Conservation (phyloP, 768 basidiomycete genomes). For the Phanerochaete sordida region DNA sequence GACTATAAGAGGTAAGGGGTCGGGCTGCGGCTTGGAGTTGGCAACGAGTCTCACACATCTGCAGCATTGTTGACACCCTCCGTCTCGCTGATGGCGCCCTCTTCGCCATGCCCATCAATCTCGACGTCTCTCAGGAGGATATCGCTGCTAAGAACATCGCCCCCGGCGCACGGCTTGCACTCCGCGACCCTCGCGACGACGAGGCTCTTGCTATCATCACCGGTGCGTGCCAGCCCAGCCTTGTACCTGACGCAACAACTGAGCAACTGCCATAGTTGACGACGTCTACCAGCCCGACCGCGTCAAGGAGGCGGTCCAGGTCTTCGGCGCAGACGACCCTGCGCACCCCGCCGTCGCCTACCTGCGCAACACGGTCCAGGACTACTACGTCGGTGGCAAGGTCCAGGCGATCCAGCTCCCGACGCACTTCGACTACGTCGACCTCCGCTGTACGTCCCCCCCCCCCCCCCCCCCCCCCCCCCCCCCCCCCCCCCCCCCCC, state of each 20-base stretch:
- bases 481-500: too few species aligned
- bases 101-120: conserved; percentile 94
- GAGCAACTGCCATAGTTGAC: conserved; percentile 48
- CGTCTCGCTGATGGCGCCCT: conserved; percentile 81
- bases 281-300: conserved; percentile 90
- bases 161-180: conserved; percentile 71
- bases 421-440: conserved; percentile 93
- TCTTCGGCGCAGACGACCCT: conserved; percentile 92
- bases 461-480: too few species aligned
- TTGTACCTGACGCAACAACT: not conserved
- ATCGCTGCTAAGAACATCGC: conserved; percentile 63
- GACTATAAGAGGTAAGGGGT: conserved; percentile 81
- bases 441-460: conserved; percentile 72
- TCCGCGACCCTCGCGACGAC: conserved; percentile 94
- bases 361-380: conserved; percentile 79
- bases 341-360: conserved; percentile 95
- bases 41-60: conserved; percentile 3
- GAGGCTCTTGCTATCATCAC: conserved; percentile 89
- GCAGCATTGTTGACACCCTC: conserved; percentile 84
- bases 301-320: conserved; percentile 82
- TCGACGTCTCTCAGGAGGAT: conserved; percentile 84
- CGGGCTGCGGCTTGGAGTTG: not conserved
- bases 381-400: conserved; percentile 90
- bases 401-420: conserved; percentile 91
- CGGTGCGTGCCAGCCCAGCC: conserved; percentile 33